Conservation (phyloP, 2,329 filamentous ascomycete genomes). For the Exophiala calicioides region DNA sequence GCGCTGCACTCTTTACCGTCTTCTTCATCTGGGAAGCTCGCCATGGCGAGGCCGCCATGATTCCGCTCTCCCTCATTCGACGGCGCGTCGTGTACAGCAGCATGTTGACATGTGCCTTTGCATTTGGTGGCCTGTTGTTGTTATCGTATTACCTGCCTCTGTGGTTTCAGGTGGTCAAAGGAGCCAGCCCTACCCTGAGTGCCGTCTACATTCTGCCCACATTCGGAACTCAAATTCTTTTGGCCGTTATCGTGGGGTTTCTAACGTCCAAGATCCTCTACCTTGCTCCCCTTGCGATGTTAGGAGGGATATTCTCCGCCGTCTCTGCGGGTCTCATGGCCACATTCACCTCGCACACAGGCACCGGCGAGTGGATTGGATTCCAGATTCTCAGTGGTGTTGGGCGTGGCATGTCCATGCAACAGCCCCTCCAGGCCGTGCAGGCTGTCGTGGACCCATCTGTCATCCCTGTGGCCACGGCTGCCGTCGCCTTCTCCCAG, state of each 20-base stretch:
- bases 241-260: slow-evolving; percentile 19
- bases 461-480: slow-evolving; percentile 29
- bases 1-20: slow-evolving; percentile 32
- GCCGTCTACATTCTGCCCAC: slow-evolving; percentile 29
- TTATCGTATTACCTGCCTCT: slow-evolving; percentile 43
- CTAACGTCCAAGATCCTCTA: slow-evolving; percentile 35
- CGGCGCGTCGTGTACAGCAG: slow-evolving; percentile 19
- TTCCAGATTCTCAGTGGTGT: slow-evolving; percentile 36
- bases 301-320: slow-evolving; percentile 33
- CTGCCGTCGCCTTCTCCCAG: slow-evolving; percentile 28
- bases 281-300: slow-evolving; percentile 37
- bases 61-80: slow-evolving; percentile 26
- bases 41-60: slow-evolving; percentile 29
- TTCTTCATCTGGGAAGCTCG: slow-evolving; percentile 35
- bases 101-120: slow-evolving; percentile 34
- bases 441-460: slow-evolving; percentile 26
- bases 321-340: slow-evolving; percentile 39
- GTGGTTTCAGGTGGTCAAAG: slow-evolving; percentile 49
- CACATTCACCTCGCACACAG: slow-evolving; percentile 31
- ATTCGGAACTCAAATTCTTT: slow-evolving; percentile 25
- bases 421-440: slow-evolving; percentile 29
- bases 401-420: slow-evolving; percentile 32
- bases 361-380: slow-evolving; percentile 34
- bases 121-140: slow-evolving; percentile 30
- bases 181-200: slow-evolving; percentile 32